phyloP scores from a whole-genome alignment of 768 basidiomycete species.

The Suillus luteus region DNA sequence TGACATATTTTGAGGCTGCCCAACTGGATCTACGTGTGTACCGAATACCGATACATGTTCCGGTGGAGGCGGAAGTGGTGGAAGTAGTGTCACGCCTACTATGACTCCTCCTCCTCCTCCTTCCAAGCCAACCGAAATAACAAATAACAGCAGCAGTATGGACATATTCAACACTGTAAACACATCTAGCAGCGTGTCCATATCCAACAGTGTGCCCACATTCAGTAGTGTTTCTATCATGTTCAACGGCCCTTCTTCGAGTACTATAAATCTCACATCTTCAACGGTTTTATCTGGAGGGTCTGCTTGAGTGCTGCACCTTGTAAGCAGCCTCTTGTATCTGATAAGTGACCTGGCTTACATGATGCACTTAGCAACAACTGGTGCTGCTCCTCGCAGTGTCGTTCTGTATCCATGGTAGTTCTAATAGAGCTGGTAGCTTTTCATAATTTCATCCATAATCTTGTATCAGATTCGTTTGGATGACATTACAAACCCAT shows the following conservation, averaged over 20 bases:
- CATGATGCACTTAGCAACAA: neutral
- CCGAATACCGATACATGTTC: too few species aligned
- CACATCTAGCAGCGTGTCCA: too few species aligned
- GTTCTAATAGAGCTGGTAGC: neutral
- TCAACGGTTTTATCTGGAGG: neutral
- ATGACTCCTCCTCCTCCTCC: too few species aligned
- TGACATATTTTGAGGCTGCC: slow-evolving; percentile 20
- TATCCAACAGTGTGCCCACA: too few species aligned
- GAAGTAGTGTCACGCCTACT: too few species aligned
- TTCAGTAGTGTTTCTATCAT: too few species aligned
- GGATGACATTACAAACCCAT: neutral
- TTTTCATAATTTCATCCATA: neutral
- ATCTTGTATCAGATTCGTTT: neutral
- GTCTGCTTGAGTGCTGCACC: neutral
- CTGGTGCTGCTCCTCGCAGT: slow-evolving; percentile 13
- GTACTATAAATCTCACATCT: neutral
- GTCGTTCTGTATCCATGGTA: neutral
- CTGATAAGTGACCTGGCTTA: neutral
- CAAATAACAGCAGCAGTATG: too few species aligned
- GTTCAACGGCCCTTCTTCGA: too few species aligned
- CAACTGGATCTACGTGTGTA: neutral
- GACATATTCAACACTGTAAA: too few species aligned
- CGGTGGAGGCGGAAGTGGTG: too few species aligned
- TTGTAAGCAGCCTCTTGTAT: slow-evolving; percentile 10
- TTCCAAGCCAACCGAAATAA: too few species aligned